Conservation (phyloP, 495 filamentous ascomycete species). For the Penicillium silybi region DNA sequence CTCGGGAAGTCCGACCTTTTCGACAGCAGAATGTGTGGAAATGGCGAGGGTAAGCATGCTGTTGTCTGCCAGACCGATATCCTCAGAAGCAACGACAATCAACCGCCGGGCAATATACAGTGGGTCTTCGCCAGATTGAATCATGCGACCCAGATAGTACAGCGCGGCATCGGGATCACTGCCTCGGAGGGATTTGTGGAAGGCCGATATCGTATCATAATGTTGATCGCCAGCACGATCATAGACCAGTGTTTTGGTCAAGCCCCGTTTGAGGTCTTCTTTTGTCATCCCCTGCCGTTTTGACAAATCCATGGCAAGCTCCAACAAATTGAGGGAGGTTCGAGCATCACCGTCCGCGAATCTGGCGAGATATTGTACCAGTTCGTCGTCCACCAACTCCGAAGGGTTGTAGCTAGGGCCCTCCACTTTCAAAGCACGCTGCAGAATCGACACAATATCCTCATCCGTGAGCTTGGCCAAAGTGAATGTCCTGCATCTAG, state of each 20-base stretch:
- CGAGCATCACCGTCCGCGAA: constrained; percentile 92
- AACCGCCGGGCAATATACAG: constrained; percentile 87
- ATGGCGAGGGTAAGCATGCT: constrained; percentile 78
- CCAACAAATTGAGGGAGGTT: constrained; percentile 87
- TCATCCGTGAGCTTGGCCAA: constrained; percentile 67
- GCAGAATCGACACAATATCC: constrained; percentile 67
- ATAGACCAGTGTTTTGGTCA: constrained; percentile 91
- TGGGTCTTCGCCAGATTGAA: constrained; percentile 93
- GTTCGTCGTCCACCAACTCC: constrained; percentile 67
- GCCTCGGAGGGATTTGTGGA: constrained; percentile 93
- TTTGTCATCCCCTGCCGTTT: constrained; percentile 50
- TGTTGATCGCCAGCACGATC: constrained; percentile 94
- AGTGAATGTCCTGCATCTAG: constrained; percentile 86
- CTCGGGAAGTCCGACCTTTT: constrained; percentile 92
- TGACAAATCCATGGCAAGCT: constrained; percentile 70
- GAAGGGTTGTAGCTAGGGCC: constrained; percentile 50
- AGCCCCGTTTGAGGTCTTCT: constrained; percentile 66
- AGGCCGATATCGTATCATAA: constrained; percentile 91
- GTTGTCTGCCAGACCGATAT: constrained; percentile 89
- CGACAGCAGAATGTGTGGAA: constrained; percentile 75
- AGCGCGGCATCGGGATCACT: constrained; percentile 80
- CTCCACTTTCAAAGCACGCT: constrained; percentile 66
- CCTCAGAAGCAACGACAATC: constrained; percentile 87
- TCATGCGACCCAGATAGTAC: constrained; percentile 93
- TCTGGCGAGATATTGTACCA: constrained; percentile 74